Evolutionary conservation across 768 basidiomycete genomes (phyloP).

Genomic region (Lanmaoa rubissima): DNA sequence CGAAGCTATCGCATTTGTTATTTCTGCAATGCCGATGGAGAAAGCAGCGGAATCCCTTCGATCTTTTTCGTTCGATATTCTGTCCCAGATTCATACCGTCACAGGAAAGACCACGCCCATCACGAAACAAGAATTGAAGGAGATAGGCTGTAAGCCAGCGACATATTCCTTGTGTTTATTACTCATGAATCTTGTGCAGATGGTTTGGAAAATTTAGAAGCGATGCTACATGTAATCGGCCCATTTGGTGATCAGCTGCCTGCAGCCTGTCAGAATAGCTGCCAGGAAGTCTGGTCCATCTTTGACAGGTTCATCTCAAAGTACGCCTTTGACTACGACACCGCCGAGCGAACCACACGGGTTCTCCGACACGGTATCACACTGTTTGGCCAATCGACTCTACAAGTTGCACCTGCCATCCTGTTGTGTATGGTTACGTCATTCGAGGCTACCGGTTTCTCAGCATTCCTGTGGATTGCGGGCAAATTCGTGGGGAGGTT

Average conservation of each 20-base stretch:
- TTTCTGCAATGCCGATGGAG: constrained; percentile 90
- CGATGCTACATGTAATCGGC: constrained; percentile 82
- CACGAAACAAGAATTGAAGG: constrained; percentile 69
- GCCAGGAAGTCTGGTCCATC: constrained; percentile 77
- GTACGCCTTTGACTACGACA: constrained; percentile 70
- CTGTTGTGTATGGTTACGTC: constrained; percentile 71
- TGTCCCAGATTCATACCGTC: constrained; percentile 70
- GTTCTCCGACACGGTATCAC: constrained; percentile 81
- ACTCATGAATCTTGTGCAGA: constrained; percentile 44
- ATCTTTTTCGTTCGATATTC: constrained; percentile 82
- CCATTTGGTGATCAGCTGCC: constrained; percentile 85
- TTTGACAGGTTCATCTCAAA: constrained; percentile 79
- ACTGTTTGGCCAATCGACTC: constrained; percentile 69
- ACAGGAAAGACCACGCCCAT: constrained; percentile 51
- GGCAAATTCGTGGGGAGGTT: constrained; percentile 82
- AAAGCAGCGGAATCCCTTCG: constrained; percentile 83
- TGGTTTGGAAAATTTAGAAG: constrained; percentile 87
- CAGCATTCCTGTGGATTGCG: constrained; percentile 92
- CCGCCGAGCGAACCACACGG: constrained; percentile 81
- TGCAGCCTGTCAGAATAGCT: constrained; percentile 70
- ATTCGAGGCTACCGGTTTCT: constrained; percentile 78
- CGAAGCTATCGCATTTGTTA: constrained; percentile 94
- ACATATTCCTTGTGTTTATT: background rate
- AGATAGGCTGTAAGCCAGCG: constrained; percentile 59
- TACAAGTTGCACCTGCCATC: constrained; percentile 67